Conservation (phyloP, 2,329 filamentous ascomycete genomes). For the Ceratocystis cacaofunesta region DNA sequence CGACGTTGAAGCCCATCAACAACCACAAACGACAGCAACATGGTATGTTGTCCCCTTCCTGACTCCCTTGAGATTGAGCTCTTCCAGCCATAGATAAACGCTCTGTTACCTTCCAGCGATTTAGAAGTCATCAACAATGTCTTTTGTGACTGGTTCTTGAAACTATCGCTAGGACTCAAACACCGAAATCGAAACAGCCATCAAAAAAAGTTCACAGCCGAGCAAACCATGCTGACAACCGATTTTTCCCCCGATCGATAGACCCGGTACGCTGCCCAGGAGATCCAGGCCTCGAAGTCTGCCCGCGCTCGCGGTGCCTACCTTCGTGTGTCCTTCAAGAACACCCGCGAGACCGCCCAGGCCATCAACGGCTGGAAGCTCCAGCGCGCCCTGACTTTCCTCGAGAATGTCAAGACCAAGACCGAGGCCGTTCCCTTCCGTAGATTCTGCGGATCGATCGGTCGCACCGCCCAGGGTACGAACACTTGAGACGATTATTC, state of each 20-base stretch:
- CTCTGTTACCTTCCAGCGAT: background rate
- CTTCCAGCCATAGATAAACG: slow-evolving; percentile 3
- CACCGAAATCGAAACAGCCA: background rate
- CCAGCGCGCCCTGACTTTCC: slow-evolving; percentile 85
- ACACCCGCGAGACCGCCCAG: slow-evolving; percentile 98
- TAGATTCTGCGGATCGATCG: slow-evolving; percentile 89
- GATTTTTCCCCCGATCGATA: slow-evolving; percentile 26
- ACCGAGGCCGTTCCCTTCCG: slow-evolving; percentile 97
- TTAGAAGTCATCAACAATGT: slow-evolving; percentile 4
- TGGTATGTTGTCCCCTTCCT: slow-evolving; percentile 17
- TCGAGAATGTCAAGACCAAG: slow-evolving; percentile 95
- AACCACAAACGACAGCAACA: slow-evolving; percentile 18
- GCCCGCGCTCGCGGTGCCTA: slow-evolving; percentile 97
- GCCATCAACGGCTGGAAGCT: slow-evolving; percentile 99
- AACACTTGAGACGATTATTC: slow-evolving; percentile 22
- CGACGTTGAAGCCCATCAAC: slow-evolving; percentile 18
- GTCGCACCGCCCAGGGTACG: slow-evolving; percentile 95
- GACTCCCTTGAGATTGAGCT: background rate
- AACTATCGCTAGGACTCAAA: slow-evolving; percentile 6
- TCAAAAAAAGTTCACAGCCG: background rate
- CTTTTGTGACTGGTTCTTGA: background rate
- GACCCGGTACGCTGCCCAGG: slow-evolving; percentile 92
- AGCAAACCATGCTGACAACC: slow-evolving; percentile 7
- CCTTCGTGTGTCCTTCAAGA: slow-evolving; percentile 99
- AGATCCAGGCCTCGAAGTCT: slow-evolving; percentile 80